Conservation (phyloP, 2,329 filamentous ascomycete species). For the Penicillium freii region DNA sequence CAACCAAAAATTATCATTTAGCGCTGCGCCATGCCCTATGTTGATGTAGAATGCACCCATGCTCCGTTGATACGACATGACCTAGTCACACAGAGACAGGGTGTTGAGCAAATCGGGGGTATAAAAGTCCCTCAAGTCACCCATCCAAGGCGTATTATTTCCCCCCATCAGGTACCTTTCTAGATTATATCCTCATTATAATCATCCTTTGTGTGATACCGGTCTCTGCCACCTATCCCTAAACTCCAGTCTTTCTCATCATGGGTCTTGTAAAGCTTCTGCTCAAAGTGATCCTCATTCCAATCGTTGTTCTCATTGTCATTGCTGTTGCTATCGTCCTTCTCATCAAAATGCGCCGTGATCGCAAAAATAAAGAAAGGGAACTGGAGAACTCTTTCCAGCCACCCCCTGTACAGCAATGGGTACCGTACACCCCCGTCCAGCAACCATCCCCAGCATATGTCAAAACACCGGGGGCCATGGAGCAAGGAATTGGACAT, state of each 20-base stretch:
- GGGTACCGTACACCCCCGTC: conserved; percentile 12
- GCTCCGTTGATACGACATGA: not conserved
- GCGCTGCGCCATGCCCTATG: not conserved
- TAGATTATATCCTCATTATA: not conserved
- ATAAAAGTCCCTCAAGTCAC: not conserved
- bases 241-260: not conserved
- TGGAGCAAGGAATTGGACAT: conserved; percentile 14
- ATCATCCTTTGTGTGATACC: not conserved
- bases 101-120: not conserved
- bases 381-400: conserved; percentile 12
- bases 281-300: conserved; percentile 24
- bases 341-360: conserved; percentile 14
- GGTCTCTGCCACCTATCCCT: not conserved
- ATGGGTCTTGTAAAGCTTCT: conserved; percentile 24
- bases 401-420: conserved; percentile 20
- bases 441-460: conserved; percentile 19
- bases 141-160: not conserved
- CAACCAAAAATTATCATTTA: conserved; percentile 3
- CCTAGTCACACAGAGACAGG: not conserved
- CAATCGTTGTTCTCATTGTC: conserved; percentile 15
- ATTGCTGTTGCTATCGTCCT: conserved; percentile 7
- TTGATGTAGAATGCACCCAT: not conserved
- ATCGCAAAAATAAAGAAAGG: conserved; percentile 14
- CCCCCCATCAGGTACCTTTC: not conserved
- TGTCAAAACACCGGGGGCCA: conserved; percentile 6